Evolutionary conservation across 140 eudicot genomes (phyloP), one percentile per base, ranked within the genome.

Genomic region (Bidens hawaiensis): DNA sequence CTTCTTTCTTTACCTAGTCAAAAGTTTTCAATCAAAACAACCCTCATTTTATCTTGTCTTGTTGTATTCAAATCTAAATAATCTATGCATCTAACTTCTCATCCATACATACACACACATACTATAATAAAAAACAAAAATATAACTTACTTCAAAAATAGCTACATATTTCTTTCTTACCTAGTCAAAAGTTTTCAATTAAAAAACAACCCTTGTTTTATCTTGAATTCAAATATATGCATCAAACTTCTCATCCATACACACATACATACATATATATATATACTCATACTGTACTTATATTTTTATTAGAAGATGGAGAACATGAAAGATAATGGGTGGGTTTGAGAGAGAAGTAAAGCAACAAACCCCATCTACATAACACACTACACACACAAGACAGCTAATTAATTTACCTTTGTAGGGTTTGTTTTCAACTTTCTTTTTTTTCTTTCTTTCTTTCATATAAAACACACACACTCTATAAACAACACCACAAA

Each of bases 371-470:
- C 70, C 75, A 78, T 78, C 67, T 55, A 74, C 67, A 58, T 6
- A 65, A n/a, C n/a, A n/a, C n/a, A n/a, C n/a, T n/a, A n/a, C n/a
- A n/a, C n/a, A n/a, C n/a, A n/a, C n/a, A n/a, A n/a, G n/a, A n/a
- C n/a, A 57, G 63, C 18, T 73, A 67, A 74, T 73, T 71, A 63
- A 23, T 67, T 60, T 36, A 38, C 25, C 58, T 50, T 67, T 53
- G 72, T n/a, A n/a, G n/a, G n/a, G n/a, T 79, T 83, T 70, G 69
- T 73, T 82, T 70, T 73, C 76, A 4, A 46, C 74, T 60, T 49
- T 59, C 27, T 53, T 73, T 46, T 58, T 33, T 57, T 60, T 11
- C 6, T 30, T 30, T 30, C n/a, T n/a, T n/a, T 30, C 36, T 24
- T 33, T 57, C 67, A 48, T 74, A 74, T 72, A 61, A 51, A 75